Base-by-base conservation (phyloP, 1,284 basidiomycete species). In the Microbotryum scabiosae region DNA sequence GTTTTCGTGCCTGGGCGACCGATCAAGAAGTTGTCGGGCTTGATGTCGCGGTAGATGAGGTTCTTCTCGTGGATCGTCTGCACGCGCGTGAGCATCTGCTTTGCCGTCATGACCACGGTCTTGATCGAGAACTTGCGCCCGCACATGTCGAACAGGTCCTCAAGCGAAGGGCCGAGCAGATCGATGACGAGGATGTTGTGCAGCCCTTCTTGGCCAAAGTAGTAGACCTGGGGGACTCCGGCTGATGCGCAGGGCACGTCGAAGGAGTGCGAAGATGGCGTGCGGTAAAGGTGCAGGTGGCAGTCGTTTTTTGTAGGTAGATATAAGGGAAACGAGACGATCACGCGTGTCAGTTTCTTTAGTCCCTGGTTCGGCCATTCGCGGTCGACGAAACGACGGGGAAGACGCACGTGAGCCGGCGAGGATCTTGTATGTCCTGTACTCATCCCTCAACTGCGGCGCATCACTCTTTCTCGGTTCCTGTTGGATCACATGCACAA, bases 111-210 rank as follows among this genome's bases (percentile, higher is more conserved):
- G 77, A 90, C 92, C 46, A 93, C 91, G 3, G 91, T 94, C 82
- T 97, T 96, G 77, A 90, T 85, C 66, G 84, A 85, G 76, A 97
- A 94, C 75, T 93, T 94, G 69, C 91, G 83, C 8, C 88, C 87
- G 73, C 91, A 97, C 87, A 94, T 90, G 76, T 97, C 90, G 74
- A 97, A 97, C 55, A 96, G 79, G 74, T 97, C 91, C 76, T 97
- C 91, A 52, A 97, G 78, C 71, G 87, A 90, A 0, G 91, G 91
- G 3, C 92, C 92, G 21, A 97, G 82, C 26, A 97, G 82, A 78
- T 97, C 92, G 73, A 97, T 96, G 67, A 97, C 91, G 65, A 97
- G 84, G 70, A 96, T 91, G 75, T 96, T 96, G 79, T 97, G 91
- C 57, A 96, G 81, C n/a, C 91, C 91, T 78, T 97, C 92, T 77